Percentiles rank a stretch among this genome's conserved stretches.
phyloP scores from a whole-genome alignment of 768 basidiomycete genomes.

The Boletus vinaceobasis region DNA sequence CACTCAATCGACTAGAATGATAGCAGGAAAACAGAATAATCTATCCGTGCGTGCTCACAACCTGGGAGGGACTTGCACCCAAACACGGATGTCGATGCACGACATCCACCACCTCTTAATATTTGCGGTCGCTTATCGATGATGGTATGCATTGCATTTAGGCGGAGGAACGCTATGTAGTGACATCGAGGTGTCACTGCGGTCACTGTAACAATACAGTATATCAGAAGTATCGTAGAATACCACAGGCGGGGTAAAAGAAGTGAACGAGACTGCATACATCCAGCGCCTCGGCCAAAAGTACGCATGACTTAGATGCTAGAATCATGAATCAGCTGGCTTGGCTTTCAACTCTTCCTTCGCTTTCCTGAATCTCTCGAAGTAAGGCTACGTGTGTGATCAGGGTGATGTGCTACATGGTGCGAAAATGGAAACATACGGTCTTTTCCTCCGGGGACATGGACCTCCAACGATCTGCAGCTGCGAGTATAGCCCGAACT shows the following conservation, averaged over 20 bases:
- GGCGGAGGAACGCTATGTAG: background rate
- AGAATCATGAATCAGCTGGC: conserved; percentile 6
- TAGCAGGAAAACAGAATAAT: background rate
- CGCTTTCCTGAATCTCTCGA: conserved; percentile 13
- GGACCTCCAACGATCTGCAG: conserved; percentile 29
- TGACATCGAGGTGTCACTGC: background rate
- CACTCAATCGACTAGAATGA: background rate
- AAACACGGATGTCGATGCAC: background rate
- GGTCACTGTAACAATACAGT: conserved; percentile 10
- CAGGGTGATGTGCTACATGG: background rate
- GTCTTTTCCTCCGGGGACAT: conserved; percentile 33
- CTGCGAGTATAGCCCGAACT: conserved; percentile 10
- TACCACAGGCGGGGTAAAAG: background rate
- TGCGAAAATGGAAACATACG: conserved; percentile 13
- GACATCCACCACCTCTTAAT: background rate
- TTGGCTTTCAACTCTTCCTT: conserved; percentile 12
- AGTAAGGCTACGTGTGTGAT: conserved; percentile 18
- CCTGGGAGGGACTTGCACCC: background rate
- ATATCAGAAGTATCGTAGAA: conserved; percentile 5
- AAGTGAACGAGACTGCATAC: conserved; percentile 4
- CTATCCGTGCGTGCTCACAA: background rate
- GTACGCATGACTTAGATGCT: background rate
- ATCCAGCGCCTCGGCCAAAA: background rate
- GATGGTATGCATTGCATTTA: conserved; percentile 4
- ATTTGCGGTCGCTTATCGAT: background rate